Percentiles rank a stretch among this genome's conserved stretches.
These are phyloP conservation scores for Carex pumila DNA, from an alignment of 176 grass and related monocot species.

Conservation along the genomic window DNA sequence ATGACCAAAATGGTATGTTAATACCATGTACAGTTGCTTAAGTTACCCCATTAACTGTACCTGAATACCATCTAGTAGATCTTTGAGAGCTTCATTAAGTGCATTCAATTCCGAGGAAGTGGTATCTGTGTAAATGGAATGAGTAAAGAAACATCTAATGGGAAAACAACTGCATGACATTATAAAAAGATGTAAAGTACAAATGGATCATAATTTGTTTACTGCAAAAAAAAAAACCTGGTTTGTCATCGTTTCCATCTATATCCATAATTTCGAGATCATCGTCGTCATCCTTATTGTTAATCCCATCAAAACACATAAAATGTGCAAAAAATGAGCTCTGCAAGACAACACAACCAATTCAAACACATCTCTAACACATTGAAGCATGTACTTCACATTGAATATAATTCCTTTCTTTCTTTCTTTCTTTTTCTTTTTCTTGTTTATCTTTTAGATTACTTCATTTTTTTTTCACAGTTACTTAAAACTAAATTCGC, in stretches of 20 bases:
- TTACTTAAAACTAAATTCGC: background rate
- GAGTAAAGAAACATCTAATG: background rate
- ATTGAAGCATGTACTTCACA: background rate
- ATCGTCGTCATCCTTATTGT: conserved; percentile 53
- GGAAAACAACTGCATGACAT: background rate
- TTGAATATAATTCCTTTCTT: background rate
- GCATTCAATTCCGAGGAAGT: conserved; percentile 59
- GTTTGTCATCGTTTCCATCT: conserved; percentile 81
- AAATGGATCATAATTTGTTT: background rate
- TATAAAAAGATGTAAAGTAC: background rate
- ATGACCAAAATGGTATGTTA: background rate
- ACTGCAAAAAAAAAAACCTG: conserved; percentile 30
- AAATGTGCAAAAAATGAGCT: conserved; percentile 99
- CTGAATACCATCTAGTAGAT: conserved; percentile 97
- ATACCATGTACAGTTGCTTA: background rate
- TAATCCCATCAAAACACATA: conserved; percentile 91
- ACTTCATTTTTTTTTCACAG: background rate
- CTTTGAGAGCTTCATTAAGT: conserved; percentile 86
- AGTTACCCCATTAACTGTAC: conserved; percentile 28
- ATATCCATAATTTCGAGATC: conserved; percentile 72
- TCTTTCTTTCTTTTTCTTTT: background rate
- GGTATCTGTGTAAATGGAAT: conserved; percentile 40
- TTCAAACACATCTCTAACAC: background rate
- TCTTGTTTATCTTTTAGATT: background rate
- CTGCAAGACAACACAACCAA: conserved; percentile 32